Evolutionary conservation across 352 stramenopile genomes (phyloP).

Genomic region (Phytophthora kernoviae): DNA sequence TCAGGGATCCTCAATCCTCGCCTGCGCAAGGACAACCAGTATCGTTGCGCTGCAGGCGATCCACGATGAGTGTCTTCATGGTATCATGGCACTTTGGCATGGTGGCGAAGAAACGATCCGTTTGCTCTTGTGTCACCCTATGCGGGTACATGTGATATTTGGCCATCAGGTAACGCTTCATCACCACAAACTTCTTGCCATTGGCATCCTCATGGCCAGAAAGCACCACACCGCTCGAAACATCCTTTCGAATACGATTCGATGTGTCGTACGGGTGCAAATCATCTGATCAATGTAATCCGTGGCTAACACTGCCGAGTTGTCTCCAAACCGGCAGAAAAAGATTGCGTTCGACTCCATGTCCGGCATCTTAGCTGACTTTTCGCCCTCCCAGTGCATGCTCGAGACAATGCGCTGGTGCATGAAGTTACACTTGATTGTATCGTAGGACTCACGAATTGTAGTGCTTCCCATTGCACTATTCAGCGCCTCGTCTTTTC

Average conservation of each 20-base stretch:
- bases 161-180: slow-evolving; percentile 81
- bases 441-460: slow-evolving; percentile 73
- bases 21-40: slow-evolving; percentile 23
- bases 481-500: slow-evolving; percentile 62
- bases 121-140: slow-evolving; percentile 67
- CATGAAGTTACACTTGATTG: slow-evolving; percentile 84
- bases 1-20: slow-evolving; percentile 19
- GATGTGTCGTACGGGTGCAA: slow-evolving; percentile 73
- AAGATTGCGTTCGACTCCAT: slow-evolving; percentile 80
- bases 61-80: slow-evolving; percentile 64
- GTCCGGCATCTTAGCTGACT: slow-evolving; percentile 54
- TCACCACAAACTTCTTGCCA: slow-evolving; percentile 73
- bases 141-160: slow-evolving; percentile 85
- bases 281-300: slow-evolving; percentile 84
- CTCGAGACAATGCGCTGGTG: slow-evolving; percentile 81
- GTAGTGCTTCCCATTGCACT: slow-evolving; percentile 64
- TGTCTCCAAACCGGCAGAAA: slow-evolving; percentile 63
- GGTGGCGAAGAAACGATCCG: slow-evolving; percentile 62
- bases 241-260: slow-evolving; percentile 79
- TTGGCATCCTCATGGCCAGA: slow-evolving; percentile 61
- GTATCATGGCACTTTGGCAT: slow-evolving; percentile 67
- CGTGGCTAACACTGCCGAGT: slow-evolving; percentile 65
- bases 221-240: slow-evolving; percentile 74
- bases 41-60: slow-evolving; percentile 45
- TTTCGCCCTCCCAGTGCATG: slow-evolving; percentile 63